Evolutionary conservation across 768 basidiomycete species (phyloP).

Genomic region (Stropharia rugosoannulata): DNA sequence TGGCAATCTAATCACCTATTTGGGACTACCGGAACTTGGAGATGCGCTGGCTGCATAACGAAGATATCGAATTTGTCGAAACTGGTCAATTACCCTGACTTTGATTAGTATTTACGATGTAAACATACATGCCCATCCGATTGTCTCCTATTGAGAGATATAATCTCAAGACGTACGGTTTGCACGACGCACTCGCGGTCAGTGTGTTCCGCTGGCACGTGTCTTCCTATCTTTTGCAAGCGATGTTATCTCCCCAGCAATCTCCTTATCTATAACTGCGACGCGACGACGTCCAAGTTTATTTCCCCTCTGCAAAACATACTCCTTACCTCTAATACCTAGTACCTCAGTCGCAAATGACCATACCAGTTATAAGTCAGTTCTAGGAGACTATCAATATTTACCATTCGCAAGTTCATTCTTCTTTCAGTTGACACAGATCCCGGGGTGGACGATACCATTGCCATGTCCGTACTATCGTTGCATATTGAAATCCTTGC

Average conservation of each 20-base stretch:
- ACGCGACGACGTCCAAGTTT: neutral
- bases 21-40: neutral
- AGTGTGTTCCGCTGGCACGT: no score
- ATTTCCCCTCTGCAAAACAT: neutral
- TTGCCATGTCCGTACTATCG: conserved; percentile 62
- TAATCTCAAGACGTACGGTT: no score
- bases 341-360: conserved; percentile 58
- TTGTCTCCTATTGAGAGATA: no score
- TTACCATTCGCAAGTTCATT: neutral
- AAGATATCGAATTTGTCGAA: no score
- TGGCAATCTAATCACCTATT: neutral
- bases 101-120: no score
- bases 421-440: conserved; percentile 71
- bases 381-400: neutral
- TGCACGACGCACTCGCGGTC: no score
- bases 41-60: neutral
- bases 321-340: neutral
- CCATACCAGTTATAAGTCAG: conserved; percentile 75
- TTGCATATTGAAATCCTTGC: neutral
- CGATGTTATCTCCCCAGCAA: no score
- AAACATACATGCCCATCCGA: no score
- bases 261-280: neutral
- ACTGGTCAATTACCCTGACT: no score
- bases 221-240: no score
- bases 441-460: conserved; percentile 80